phyloP scores from a whole-genome alignment of 306 rosid genomes.

The Sicyos baderoa region DNA sequence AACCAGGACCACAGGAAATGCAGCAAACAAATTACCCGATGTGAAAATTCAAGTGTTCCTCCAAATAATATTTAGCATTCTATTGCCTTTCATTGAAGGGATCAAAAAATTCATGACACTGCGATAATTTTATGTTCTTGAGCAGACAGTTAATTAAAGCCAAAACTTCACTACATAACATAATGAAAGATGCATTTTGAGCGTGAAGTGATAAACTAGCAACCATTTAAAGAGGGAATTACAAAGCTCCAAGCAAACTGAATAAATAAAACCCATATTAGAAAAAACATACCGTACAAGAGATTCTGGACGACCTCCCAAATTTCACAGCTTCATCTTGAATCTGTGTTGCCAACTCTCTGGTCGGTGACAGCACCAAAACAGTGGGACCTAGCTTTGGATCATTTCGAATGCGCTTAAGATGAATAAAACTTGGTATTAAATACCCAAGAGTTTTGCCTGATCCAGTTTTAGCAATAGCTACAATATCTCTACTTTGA shows the following conservation, averaged over 20 bases:
- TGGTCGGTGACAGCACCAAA: conserved; percentile 85
- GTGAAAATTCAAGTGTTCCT: not conserved
- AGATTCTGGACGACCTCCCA: conserved; percentile 68
- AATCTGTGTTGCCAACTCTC: conserved; percentile 97
- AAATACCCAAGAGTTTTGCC: conserved; percentile 97
- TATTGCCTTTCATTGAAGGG: not conserved
- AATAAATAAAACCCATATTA: not conserved
- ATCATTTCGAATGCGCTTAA: conserved; percentile 62
- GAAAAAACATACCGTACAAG: conserved; percentile 58
- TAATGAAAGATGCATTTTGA: not conserved
- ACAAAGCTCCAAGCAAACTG: not conserved
- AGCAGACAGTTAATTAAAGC: not conserved
- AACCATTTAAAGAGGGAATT: not conserved
- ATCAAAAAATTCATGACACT: not conserved
- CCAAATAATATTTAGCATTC: not conserved
- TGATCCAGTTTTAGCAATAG: conserved; percentile 98
- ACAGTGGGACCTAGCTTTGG: conserved; percentile 71
- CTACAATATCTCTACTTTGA: conserved; percentile 90
- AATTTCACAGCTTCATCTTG: conserved; percentile 97
- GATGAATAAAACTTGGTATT: conserved; percentile 80
- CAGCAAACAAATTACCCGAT: not conserved
- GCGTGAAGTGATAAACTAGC: not conserved
- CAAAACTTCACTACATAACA: not conserved
- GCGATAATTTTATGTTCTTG: no score
- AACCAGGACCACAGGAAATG: not conserved